Evolutionary conservation across 495 filamentous ascomycete genomes (phyloP).

Genomic region (Tetracladium marchalianum): DNA sequence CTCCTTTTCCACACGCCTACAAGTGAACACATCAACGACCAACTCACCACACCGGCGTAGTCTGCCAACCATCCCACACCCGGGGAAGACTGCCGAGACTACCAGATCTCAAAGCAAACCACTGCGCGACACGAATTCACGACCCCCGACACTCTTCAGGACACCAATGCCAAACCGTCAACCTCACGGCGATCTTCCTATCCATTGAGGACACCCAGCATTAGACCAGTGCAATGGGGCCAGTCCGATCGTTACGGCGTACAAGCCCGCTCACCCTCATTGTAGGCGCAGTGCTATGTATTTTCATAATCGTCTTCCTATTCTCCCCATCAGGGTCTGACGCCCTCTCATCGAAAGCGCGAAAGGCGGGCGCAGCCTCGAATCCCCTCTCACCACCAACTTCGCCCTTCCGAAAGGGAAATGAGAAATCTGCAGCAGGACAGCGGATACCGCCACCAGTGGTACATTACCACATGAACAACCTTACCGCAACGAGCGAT

Average conservation of each 20-base stretch:
- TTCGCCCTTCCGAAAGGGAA: constrained; percentile 67
- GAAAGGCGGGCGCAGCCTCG: constrained; percentile 50
- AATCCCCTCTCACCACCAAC: constrained; percentile 75
- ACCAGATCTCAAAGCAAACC: not conserved
- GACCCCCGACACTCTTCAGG: not conserved
- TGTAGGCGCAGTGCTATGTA: constrained; percentile 37
- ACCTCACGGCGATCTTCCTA: not conserved
- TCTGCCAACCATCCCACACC: not conserved
- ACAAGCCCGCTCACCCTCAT: constrained; percentile 40
- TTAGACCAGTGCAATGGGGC: constrained; percentile 30
- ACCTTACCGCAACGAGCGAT: constrained; percentile 68
- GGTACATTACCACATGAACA: constrained; percentile 88
- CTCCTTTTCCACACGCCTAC: not conserved
- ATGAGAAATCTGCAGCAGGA: constrained; percentile 45
- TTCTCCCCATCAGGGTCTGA: constrained; percentile 25
- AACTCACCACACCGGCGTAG: constrained; percentile 6
- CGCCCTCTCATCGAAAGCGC: constrained; percentile 31
- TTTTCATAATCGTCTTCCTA: constrained; percentile 45
- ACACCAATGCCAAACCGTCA: not conserved
- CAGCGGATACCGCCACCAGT: constrained; percentile 69
- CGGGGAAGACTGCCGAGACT: constrained; percentile 7
- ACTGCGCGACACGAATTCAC: not conserved
- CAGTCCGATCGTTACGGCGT: constrained; percentile 43
- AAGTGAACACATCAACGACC: not conserved
- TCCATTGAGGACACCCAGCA: constrained; percentile 17